Conservation (phyloP, 148 eudicot species). For the Mesembryanthemum crystallinum region DNA sequence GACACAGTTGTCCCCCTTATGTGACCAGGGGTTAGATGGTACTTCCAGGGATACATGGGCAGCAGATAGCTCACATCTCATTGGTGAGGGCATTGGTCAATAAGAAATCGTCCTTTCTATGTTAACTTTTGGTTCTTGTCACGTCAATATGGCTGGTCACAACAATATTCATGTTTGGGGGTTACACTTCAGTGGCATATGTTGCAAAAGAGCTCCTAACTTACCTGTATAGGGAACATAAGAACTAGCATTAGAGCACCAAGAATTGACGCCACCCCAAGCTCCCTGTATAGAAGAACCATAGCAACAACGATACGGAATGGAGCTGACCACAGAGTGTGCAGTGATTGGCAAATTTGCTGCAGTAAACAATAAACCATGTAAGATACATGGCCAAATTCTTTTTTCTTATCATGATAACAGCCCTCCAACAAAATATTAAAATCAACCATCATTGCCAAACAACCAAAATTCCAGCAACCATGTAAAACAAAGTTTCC, state of each 20-base stretch:
- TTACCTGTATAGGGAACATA: slow-evolving; percentile 84
- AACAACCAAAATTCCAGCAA: neutral
- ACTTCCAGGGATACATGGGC: no score
- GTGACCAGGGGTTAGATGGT: no score
- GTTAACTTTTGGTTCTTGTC: no score
- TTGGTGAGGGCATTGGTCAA: no score
- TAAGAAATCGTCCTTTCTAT: no score
- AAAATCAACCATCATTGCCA: neutral
- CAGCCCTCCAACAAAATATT: neutral
- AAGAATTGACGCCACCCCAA: slow-evolving; percentile 83
- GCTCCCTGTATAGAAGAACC: slow-evolving; percentile 75
- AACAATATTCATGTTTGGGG: no score
- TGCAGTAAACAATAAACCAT: slow-evolving; percentile 39
- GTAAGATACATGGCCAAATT: slow-evolving; percentile 9
- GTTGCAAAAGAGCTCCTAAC: neutral
- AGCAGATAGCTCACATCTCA: no score
- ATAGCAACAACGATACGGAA: slow-evolving; percentile 73
- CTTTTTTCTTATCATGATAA: neutral
- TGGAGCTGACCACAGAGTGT: slow-evolving; percentile 96
- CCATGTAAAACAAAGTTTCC: no score
- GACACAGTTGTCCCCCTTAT: no score
- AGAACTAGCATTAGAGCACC: slow-evolving; percentile 79
- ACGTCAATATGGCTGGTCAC: no score
- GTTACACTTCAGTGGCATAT: no score
- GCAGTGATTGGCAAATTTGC: slow-evolving; percentile 91